A percentile compares a stretch with the other conserved stretches of the same genome.
Evolutionary conservation across 2,329 filamentous ascomycete genomes (phyloP).

Genomic region (Arthrobotrys sphaeroides): DNA sequence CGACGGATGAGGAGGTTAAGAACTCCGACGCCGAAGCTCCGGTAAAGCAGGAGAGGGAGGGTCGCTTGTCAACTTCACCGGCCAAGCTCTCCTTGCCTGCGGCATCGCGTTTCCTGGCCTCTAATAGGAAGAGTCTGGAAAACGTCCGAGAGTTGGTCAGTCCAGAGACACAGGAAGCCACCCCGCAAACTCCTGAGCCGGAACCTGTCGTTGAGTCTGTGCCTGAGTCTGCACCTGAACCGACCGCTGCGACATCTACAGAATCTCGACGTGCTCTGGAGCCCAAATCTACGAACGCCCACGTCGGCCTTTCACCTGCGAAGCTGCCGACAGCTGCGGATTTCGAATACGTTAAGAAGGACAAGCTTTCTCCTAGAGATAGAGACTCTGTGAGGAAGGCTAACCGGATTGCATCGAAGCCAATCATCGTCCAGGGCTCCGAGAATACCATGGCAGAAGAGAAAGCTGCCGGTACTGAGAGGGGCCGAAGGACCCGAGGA

Average conservation of each 20-base stretch:
- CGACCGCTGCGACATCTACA: constrained; percentile 47
- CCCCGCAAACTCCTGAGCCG: too few species aligned
- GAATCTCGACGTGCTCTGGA: constrained; percentile 65
- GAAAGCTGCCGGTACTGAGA: constrained; percentile 65
- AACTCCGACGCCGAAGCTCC: constrained; percentile 9
- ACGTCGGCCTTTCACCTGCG: constrained; percentile 34
- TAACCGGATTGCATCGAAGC: constrained; percentile 41
- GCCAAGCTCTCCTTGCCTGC: constrained; percentile 59
- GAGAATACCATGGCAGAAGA: constrained; percentile 64
- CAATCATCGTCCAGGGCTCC: constrained; percentile 38
- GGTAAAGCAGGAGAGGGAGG: constrained; percentile 36
- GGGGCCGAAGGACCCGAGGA: constrained; percentile 69
- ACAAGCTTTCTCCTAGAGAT: constrained; percentile 48
- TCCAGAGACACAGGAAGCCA: neutral
- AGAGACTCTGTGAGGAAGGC: constrained; percentile 50
- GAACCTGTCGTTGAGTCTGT: neutral
- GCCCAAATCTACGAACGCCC: constrained; percentile 41
- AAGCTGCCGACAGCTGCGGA: constrained; percentile 47
- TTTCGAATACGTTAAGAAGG: constrained; percentile 55
- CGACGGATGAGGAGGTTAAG: constrained; percentile 15
- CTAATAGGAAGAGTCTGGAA: constrained; percentile 18
- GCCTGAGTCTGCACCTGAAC: neutral
- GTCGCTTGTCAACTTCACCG: neutral
- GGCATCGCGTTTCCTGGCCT: constrained; percentile 39
- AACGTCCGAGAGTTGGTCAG: neutral